Conservation (phyloP, 1,139 yeast species). For the Groenewaldozyma sp. region DNA sequence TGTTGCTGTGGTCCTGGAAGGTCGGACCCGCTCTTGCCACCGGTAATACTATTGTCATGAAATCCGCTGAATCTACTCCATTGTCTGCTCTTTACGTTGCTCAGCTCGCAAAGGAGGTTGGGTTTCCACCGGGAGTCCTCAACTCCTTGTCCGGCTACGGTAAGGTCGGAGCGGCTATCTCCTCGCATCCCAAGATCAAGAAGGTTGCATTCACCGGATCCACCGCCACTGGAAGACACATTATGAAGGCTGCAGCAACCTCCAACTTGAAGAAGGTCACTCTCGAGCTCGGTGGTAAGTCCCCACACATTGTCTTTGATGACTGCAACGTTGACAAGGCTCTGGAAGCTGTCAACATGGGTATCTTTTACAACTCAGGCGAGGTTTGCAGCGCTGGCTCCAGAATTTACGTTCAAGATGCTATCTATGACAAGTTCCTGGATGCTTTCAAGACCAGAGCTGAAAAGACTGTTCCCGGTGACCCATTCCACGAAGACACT, state of each 20-base stretch:
- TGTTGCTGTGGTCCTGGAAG: constrained; percentile 80
- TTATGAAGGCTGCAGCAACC: constrained; percentile 59
- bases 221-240: constrained; percentile 63
- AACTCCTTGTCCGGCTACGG: constrained; percentile 75
- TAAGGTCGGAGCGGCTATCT: constrained; percentile 62
- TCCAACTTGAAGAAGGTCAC: constrained; percentile 71
- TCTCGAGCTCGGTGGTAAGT: constrained; percentile 79
- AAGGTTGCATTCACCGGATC: constrained; percentile 85
- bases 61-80: constrained; percentile 80
- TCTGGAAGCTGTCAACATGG: constrained; percentile 47
- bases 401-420: constrained; percentile 69
- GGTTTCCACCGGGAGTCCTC: constrained; percentile 72
- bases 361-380: constrained; percentile 73
- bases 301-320: constrained; percentile 66
- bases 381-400: constrained; percentile 86
- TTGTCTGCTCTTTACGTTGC: constrained; percentile 63
- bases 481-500: constrained; percentile 61
- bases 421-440: constrained; percentile 57
- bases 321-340: constrained; percentile 62
- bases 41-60: constrained; percentile 72
- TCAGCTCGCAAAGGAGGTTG: constrained; percentile 54
- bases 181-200: constrained; percentile 57
- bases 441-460: constrained; percentile 49
- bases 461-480: constrained; percentile 44
- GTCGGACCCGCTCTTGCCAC: constrained; percentile 76